Base-by-base conservation (phyloP, 306 rosid species). In the Cotoneaster glaucophyllus region DNA sequence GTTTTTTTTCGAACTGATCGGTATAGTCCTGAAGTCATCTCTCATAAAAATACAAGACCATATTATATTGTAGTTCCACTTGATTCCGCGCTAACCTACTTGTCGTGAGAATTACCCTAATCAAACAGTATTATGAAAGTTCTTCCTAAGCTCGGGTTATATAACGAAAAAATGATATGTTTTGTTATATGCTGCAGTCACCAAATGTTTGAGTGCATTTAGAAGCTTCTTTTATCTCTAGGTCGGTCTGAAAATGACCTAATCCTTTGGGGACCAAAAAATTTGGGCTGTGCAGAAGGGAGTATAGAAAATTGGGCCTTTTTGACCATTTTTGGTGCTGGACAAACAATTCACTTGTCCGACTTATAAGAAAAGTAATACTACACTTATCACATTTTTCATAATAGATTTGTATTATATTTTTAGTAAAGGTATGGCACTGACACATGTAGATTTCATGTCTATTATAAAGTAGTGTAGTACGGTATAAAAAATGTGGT, bases 371-470 rank as follows among this genome's bases (percentile, higher is more conserved):
- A 37, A 37, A 37, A 37, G 41, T 37, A 37, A 7, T 7, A 10
- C 0, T 37, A 2, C 10, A 37, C 9, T 37, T 37, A 0, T 37
- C 10, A 7, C 0, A 7, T 37, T 37, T 37, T 37, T 37, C 0
- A 37, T 37, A 37, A 37, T 37, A 37, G 0, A 37, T 37, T 37
- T 37, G 2, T 37, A 37, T 10, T 2, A 6, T 0, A 0, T 37
- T 37, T 37, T 37, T 37, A 37, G 7, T 37, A 37, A 37, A 37
- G 0, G 0, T 37, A 37, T 7, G 9, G 0, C 2, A 37, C 0
- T 0, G 2, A 37, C 10, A 37, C 10, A 37, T 7, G 41, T 7
- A 0, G 2, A 37, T 37, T 7, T 0, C 0, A 37, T 37, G 0
- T 7, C 0, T 37, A 37, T 37, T 7, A 37, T 37, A 7, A 37